Percentiles rank a stretch among this genome's conserved stretches.
phyloP scores from a whole-genome alignment of 78 protist genomes.

The Dictyostelium purpureum region DNA sequence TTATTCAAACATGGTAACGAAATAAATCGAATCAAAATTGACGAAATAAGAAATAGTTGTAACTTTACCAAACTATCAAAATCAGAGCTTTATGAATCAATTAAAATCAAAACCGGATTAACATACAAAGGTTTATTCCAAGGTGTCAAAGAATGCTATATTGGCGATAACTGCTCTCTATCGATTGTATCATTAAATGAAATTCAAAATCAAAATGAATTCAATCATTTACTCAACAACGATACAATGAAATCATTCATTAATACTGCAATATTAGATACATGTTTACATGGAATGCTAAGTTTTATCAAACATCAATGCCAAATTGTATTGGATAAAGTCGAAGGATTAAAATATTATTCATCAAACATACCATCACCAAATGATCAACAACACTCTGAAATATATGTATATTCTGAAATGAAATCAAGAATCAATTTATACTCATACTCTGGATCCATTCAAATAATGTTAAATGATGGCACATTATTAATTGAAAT shows the following conservation, averaged over 20 bases:
- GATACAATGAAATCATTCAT: no score
- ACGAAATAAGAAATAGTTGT: no score
- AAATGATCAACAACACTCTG: background rate
- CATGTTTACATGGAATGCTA: background rate
- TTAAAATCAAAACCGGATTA: background rate
- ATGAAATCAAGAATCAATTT: background rate
- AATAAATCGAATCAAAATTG: no score
- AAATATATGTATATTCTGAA: background rate
- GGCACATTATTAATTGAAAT: constrained; percentile 1
- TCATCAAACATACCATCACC: background rate
- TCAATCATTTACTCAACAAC: no score
- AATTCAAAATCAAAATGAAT: no score
- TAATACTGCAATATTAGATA: constrained; percentile 34
- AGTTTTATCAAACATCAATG: background rate
- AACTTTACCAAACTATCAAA: no score
- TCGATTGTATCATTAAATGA: background rate
- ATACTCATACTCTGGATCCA: background rate
- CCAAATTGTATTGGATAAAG: background rate
- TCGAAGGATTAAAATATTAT: background rate
- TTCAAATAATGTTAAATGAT: background rate
- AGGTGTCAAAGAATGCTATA: background rate
- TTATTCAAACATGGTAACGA: no score
- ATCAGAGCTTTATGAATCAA: background rate
- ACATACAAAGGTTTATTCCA: background rate
- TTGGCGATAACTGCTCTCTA: constrained; percentile 6